Evolutionary conservation across 768 basidiomycete genomes (phyloP).

Genomic region (Crucibulum laeve): DNA sequence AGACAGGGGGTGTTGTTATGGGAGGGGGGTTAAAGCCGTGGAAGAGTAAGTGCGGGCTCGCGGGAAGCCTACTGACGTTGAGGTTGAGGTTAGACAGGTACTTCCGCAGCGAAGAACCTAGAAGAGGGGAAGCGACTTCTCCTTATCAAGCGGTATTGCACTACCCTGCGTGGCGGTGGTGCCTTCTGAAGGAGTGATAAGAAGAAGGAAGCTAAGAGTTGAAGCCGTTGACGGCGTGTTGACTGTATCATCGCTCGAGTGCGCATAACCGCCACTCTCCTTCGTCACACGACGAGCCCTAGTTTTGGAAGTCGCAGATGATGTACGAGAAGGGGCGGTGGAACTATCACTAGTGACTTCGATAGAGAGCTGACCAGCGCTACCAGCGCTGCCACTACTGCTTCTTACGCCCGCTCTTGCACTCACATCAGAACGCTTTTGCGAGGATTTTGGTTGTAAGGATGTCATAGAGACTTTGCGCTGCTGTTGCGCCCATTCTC

Average conservation of each 20-base stretch:
- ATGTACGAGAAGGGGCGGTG: neutral
- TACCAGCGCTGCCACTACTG: constrained; percentile 4
- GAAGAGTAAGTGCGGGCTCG: constrained; percentile 19
- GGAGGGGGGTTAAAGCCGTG: constrained; percentile 8
- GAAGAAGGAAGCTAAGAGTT: constrained; percentile 28
- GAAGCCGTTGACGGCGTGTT: constrained; percentile 28
- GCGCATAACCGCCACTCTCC: constrained; percentile 4
- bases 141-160: constrained; percentile 17
- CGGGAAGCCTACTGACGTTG: constrained; percentile 11
- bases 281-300: constrained; percentile 4
- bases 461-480: neutral
- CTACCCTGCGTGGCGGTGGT: neutral
- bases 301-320: too few species aligned
- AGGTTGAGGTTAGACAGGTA: constrained; percentile 2
- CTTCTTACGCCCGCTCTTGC: neutral
- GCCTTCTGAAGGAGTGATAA: constrained; percentile 26
- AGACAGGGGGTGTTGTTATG: constrained; percentile 6
- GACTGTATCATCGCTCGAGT: constrained; percentile 12
- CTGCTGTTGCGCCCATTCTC: neutral
- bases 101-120: constrained; percentile 3
- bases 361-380: neutral
- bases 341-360: neutral
- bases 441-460: constrained; percentile 20
- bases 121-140: constrained; percentile 34
- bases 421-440: constrained; percentile 10